Conservation (phyloP, 1,284 basidiomycete species). For the Xerocomus nothofagi region DNA sequence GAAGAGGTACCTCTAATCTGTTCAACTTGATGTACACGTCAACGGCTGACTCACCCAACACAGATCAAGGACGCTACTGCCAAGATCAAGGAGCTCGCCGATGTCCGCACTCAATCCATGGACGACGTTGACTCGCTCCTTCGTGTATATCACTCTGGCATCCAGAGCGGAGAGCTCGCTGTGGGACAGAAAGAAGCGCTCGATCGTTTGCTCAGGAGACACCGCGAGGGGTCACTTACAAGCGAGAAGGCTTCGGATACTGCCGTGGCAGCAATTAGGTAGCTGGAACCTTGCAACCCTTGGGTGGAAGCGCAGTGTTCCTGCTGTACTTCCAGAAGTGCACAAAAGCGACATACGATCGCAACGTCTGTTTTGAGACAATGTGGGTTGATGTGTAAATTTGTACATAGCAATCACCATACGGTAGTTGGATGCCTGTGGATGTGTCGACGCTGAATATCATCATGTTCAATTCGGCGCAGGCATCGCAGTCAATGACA, state of each 20-base stretch:
- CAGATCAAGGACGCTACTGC: slow-evolving; percentile 96
- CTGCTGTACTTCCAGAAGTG: background rate
- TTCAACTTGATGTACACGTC: background rate
- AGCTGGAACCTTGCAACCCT: background rate
- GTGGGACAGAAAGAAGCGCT: slow-evolving; percentile 88
- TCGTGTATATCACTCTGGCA: slow-evolving; percentile 91
- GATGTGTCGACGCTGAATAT: background rate
- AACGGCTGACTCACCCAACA: background rate
- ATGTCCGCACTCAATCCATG: slow-evolving; percentile 98
- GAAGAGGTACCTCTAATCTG: slow-evolving; percentile 59
- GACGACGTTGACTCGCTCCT: slow-evolving; percentile 98
- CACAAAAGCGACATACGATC: slow-evolving; percentile 22
- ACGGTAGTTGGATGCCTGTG: background rate
- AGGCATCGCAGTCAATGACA: background rate
- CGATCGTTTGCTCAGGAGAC: slow-evolving; percentile 76
- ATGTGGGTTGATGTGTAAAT: slow-evolving; percentile 12
- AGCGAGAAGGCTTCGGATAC: slow-evolving; percentile 4
- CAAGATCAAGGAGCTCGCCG: slow-evolving; percentile 99
- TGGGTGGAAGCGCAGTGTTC: background rate
- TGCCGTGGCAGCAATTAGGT: slow-evolving; percentile 5
- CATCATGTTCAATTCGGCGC: background rate
- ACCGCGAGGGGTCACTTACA: slow-evolving; percentile 48
- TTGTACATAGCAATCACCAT: background rate
- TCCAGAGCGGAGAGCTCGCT: slow-evolving; percentile 82
- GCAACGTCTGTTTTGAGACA: slow-evolving; percentile 7